Evolutionary conservation across 2,329 filamentous ascomycete species (phyloP).

Genomic region (Saccharata proteae): DNA sequence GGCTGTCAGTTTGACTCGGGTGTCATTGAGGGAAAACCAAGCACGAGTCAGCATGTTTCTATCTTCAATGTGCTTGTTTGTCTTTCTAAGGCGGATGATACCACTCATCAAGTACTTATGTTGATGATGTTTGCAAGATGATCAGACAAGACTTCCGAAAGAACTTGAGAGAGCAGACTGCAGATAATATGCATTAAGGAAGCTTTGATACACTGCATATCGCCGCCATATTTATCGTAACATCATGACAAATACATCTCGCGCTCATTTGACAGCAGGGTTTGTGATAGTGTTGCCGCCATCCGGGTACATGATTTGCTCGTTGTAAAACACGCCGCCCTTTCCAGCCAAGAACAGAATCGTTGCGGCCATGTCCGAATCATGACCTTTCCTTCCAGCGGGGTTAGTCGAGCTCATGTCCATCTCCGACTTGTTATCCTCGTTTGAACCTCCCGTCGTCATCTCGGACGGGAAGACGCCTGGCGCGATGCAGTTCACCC

Average conservation of each 20-base stretch:
- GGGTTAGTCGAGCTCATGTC: constrained; percentile 32
- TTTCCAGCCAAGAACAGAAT: constrained; percentile 39
- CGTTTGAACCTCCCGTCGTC: constrained; percentile 33
- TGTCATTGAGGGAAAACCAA: too few species aligned
- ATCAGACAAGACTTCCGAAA: constrained; percentile 6
- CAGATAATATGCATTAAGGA: background rate
- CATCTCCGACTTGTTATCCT: constrained; percentile 36
- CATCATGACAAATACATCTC: background rate
- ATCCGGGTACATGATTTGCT: constrained; percentile 41
- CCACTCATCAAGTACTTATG: too few species aligned
- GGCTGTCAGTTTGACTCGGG: too few species aligned
- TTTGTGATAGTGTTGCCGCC: constrained; percentile 17
- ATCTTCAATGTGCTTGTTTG: too few species aligned
- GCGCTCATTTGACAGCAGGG: constrained; percentile 3
- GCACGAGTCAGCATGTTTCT: too few species aligned
- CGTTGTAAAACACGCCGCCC: constrained; percentile 41
- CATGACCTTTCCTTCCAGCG: constrained; percentile 24
- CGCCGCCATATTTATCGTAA: constrained; percentile 1
- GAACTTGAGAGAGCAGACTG: background rate
- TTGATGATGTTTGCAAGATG: too few species aligned
- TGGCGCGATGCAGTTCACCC: constrained; percentile 33
- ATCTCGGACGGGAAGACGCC: constrained; percentile 35
- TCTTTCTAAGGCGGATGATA: too few species aligned
- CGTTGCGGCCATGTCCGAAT: constrained; percentile 40
- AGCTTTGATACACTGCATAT: background rate